A percentile compares a stretch with the other conserved stretches of the same genome.
Conservation (phyloP, 257 asterid genomes). For the Solanum appendiculatum region DNA sequence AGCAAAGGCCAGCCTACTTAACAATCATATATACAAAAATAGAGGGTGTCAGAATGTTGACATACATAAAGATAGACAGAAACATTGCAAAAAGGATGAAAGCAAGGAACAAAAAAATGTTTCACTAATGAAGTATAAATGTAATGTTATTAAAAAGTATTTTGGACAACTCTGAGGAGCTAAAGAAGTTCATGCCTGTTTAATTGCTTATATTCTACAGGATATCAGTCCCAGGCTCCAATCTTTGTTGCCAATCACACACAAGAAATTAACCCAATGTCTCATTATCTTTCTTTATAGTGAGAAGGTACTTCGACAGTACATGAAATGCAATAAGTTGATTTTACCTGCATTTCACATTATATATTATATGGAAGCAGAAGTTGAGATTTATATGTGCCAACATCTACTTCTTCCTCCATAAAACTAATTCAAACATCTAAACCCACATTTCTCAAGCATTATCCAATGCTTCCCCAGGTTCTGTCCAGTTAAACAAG, state of each 20-base stretch:
- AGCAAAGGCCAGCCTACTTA: not conserved
- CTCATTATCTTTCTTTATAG: not conserved
- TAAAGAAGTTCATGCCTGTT: not conserved
- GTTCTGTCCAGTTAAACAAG: not conserved
- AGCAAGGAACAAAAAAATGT: not conserved
- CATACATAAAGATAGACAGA: not conserved
- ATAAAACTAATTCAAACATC: not conserved
- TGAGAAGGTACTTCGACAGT: not conserved
- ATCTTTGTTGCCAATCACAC: not conserved
- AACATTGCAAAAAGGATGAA: not conserved
- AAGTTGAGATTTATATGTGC: not conserved
- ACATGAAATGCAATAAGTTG: not conserved
- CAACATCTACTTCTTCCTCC: not conserved
- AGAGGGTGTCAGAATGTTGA: not conserved
- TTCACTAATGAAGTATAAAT: not conserved
- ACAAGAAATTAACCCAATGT: not conserved
- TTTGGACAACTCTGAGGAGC: not conserved
- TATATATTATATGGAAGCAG: not conserved
- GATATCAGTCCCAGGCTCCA: not conserved
- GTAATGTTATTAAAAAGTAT: not conserved
- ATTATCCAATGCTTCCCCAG: not conserved
- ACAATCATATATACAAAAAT: not conserved
- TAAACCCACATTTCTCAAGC: not conserved
- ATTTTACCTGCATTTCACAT: not conserved
- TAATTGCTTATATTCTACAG: not conserved